phyloP scores from a whole-genome alignment of 2,329 filamentous ascomycete species.

The Sporothrix globosa region DNA sequence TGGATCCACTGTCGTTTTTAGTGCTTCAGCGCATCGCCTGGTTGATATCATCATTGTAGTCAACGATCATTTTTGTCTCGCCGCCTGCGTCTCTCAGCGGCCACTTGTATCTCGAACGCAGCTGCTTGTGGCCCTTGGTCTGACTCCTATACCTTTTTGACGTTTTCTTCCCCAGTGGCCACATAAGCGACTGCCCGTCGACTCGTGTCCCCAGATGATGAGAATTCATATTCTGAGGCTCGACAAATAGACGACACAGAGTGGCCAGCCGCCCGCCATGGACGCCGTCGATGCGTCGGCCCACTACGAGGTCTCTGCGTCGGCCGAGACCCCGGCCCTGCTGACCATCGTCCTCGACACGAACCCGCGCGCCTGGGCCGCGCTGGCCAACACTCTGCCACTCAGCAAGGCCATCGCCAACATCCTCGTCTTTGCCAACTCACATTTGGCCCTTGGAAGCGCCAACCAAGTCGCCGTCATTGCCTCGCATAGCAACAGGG shows the following conservation, averaged over 20 bases:
- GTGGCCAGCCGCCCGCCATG: constrained; percentile 47
- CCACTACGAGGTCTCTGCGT: constrained; percentile 60
- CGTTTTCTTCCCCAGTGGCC: neutral
- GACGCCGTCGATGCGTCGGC: constrained; percentile 61
- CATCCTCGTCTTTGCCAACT: constrained; percentile 94
- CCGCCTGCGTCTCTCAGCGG: neutral
- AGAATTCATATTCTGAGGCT: neutral
- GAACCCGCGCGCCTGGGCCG: constrained; percentile 87
- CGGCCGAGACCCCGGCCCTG: constrained; percentile 72
- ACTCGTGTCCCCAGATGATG: constrained; percentile 18
- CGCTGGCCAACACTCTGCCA: constrained; percentile 72
- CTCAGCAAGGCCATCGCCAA: constrained; percentile 83
- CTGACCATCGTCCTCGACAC: constrained; percentile 92
- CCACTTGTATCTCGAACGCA: neutral
- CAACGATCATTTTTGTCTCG: too few relatives aligned
- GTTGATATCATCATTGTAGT: neutral
- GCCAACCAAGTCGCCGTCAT: constrained; percentile 91
- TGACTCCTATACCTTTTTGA: neutral
- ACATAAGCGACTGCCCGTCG: neutral
- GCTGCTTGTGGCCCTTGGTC: too few relatives aligned
- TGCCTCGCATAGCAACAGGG: constrained; percentile 83
- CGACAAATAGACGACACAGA: neutral
- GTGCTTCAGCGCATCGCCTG: neutral
- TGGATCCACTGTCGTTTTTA: constrained; percentile 8
- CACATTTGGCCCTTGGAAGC: constrained; percentile 91